Percentiles rank a stretch among this genome's conserved stretches.
phyloP scores from a whole-genome alignment of 1,139 yeast species.

The Suhomyces terraborum region DNA sequence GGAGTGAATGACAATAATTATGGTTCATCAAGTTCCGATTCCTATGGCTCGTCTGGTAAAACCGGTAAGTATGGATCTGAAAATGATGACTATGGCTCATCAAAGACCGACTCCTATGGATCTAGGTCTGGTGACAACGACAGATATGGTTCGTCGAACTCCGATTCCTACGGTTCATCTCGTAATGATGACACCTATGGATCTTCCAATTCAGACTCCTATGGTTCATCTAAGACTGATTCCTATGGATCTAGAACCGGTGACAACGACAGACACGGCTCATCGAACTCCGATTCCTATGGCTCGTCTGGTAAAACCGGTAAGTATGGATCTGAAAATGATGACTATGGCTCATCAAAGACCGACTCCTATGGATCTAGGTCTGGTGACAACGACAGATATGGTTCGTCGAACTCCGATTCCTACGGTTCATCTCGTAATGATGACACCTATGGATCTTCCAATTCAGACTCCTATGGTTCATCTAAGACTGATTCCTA shows the following conservation, averaged over 20 bases:
- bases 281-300: conserved; percentile 12
- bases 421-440: conserved; percentile 17
- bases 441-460: conserved; percentile 1
- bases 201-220: conserved; percentile 10
- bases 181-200: conserved; percentile 11
- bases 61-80: conserved; percentile 9
- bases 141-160: conserved; percentile 1
- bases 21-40: conserved; percentile 18
- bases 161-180: conserved; percentile 11
- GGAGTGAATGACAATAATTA: conserved; percentile 15
- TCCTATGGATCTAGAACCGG: conserved; percentile 21
- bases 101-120: conserved; percentile 1
- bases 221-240: conserved; percentile 17
- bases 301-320: conserved; percentile 11
- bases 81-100: conserved; percentile 9
- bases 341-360: conserved; percentile 5
- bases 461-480: conserved; percentile 13
- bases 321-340: conserved; percentile 12
- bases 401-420: conserved; percentile 16
- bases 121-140: conserved; percentile 3
- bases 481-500: conserved; percentile 8
- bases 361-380: conserved; percentile 10
- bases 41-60: conserved; percentile 1
- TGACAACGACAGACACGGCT: conserved; percentile 12
- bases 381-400: conserved; percentile 7